These are phyloP conservation scores for Dentipellis sp. DNA, from an alignment of 768 basidiomycete species.

Conservation along the genomic window DNA sequence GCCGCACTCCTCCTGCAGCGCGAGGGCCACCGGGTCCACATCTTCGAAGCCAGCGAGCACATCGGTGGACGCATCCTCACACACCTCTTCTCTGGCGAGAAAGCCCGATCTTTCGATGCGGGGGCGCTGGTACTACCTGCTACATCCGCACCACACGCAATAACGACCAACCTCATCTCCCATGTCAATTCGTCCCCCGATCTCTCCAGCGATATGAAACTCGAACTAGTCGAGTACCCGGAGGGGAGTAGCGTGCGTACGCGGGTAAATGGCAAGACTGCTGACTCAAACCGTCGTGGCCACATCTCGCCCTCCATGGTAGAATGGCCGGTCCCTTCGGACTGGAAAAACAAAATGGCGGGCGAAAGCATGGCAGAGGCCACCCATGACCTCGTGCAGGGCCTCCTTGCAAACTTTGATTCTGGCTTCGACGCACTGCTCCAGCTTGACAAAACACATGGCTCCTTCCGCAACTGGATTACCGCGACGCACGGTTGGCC, in stretches of 20 bases:
- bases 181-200: background rate
- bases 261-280: slow-evolving; percentile 5
- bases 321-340: slow-evolving; percentile 7
- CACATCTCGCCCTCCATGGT: slow-evolving; percentile 3
- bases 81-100: slow-evolving; percentile 10
- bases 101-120: slow-evolving; percentile 12
- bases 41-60: slow-evolving; percentile 10
- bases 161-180: slow-evolving; percentile 7
- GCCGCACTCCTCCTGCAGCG: slow-evolving; percentile 9
- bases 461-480: slow-evolving; percentile 16
- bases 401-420: slow-evolving; percentile 7
- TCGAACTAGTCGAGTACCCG: slow-evolving; percentile 7
- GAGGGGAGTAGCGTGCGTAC: slow-evolving; percentile 6
- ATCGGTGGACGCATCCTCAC: slow-evolving; percentile 12
- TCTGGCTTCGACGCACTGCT: slow-evolving; percentile 10
- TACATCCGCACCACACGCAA: slow-evolving; percentile 1
- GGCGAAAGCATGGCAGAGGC: slow-evolving; percentile 10
- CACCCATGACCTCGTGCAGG: slow-evolving; percentile 3
- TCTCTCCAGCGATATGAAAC: slow-evolving; percentile 6
- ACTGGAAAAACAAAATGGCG: slow-evolving; percentile 4
- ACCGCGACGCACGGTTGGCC: slow-evolving; percentile 7
- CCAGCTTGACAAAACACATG: slow-evolving; percentile 13
- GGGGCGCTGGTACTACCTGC: slow-evolving; percentile 14
- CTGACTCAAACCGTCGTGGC: background rate
- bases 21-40: slow-evolving; percentile 9